Evolutionary conservation across 73 alveolate species (phyloP).

Genomic region (Paramecium caudatum): DNA sequence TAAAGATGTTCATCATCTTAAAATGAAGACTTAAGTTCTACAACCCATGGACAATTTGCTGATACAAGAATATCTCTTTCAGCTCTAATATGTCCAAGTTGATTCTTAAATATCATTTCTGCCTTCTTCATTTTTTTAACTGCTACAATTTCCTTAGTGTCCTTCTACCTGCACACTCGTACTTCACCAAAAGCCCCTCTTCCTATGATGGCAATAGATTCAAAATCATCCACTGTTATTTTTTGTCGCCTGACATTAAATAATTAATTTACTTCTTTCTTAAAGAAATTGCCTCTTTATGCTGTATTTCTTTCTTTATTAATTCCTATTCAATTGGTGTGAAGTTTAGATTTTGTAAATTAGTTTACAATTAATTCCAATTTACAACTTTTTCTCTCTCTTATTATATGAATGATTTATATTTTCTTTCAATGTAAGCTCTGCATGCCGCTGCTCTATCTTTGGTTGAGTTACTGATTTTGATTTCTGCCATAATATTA

Average conservation of each 20-base stretch:
- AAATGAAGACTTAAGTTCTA: constrained; percentile 76
- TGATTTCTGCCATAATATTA: constrained; percentile 36
- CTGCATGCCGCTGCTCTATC: constrained; percentile 73
- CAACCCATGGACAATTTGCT: constrained; percentile 77
- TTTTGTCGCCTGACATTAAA: constrained; percentile 72
- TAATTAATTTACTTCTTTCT: constrained; percentile 75
- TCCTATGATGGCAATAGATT: constrained; percentile 81
- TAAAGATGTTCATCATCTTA: constrained; percentile 85
- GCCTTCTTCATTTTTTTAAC: constrained; percentile 84
- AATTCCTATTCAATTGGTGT: constrained; percentile 76
- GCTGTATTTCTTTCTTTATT: constrained; percentile 79
- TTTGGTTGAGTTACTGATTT: constrained; percentile 44
- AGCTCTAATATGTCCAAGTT: constrained; percentile 86
- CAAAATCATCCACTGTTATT: constrained; percentile 78
- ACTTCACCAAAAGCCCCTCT: constrained; percentile 90
- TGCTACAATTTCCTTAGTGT: constrained; percentile 82
- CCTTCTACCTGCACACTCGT: constrained; percentile 79
- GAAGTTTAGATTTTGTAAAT: constrained; percentile 73
- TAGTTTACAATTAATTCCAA: constrained; percentile 76
- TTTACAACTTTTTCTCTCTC: constrained; percentile 57
- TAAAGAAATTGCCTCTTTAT: constrained; percentile 79
- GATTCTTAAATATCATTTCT: constrained; percentile 82
- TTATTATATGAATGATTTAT: not conserved
- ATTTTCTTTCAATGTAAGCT: constrained; percentile 71
- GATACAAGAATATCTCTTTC: constrained; percentile 84